A percentile compares a stretch with the other conserved stretches of the same genome.
Conservation (phyloP, 2,329 filamentous ascomycete genomes). For the Cryphonectria japonica region DNA sequence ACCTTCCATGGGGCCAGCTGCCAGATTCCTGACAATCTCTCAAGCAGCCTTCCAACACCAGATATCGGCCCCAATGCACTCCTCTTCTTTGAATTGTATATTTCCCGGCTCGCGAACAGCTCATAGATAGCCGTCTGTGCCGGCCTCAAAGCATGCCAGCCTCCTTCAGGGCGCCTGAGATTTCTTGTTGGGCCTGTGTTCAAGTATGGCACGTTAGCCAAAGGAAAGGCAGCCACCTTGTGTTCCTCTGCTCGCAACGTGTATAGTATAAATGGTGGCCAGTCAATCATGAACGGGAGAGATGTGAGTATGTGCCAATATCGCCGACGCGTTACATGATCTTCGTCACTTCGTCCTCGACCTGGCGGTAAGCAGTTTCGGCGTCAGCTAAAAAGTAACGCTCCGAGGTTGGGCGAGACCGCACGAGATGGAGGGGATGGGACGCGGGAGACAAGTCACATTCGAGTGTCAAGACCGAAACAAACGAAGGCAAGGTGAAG, state of each 20-base stretch:
- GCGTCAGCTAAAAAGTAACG: conserved; percentile 50
- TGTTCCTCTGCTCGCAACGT: not conserved
- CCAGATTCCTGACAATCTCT: not conserved
- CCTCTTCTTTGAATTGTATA: conserved; percentile 3
- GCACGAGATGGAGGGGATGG: conserved; percentile 8
- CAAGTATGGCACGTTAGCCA: conserved; percentile 23
- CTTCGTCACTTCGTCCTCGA: conserved; percentile 87
- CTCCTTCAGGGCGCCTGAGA: conserved; percentile 38
- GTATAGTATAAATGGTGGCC: conserved; percentile 23
- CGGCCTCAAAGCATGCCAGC: conserved; percentile 24
- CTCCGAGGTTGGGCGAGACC: conserved; percentile 17
- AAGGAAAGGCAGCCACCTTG: conserved; percentile 16
- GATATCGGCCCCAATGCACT: conserved; percentile 12
- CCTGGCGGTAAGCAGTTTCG: conserved; percentile 60
- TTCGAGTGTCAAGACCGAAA: too few species aligned
- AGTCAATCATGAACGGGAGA: conserved; percentile 5
- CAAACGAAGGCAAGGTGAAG: not conserved
- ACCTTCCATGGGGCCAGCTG: not conserved
- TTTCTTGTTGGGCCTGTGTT: conserved; percentile 51
- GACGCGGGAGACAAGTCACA: conserved; percentile 10
- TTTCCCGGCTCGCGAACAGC: conserved; percentile 8
- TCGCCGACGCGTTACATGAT: conserved; percentile 68
- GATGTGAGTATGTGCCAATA: conserved; percentile 9
- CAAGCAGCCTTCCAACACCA: conserved; percentile 12
- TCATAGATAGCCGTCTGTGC: not conserved